Base-by-base conservation (phyloP, 768 basidiomycete genomes). In the Cystobasidium onofrii region DNA sequence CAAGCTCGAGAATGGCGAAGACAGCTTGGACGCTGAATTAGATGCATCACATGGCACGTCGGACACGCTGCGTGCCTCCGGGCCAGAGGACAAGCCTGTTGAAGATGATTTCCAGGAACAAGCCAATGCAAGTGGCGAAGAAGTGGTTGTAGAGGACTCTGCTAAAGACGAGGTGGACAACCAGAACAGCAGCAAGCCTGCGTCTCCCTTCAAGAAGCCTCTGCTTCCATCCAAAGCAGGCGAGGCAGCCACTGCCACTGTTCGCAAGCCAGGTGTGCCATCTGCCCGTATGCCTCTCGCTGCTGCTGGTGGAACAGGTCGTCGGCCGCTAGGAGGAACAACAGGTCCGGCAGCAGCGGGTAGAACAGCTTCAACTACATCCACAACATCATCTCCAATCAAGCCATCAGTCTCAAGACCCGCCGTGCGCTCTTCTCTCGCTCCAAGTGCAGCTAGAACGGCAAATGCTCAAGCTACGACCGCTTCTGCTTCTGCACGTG, bases 401-500 rank as follows among this genome's bases (percentile, higher is more conserved):
- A 60, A 60, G 25, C 25, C 57, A 13, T 27, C 33, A 27, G 9
- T 27, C 57, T 60, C 57, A 29, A 12, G 57, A 60, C 57, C 57
- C 2, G 12, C 57, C 17, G 33, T 60, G 20, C 57, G 57, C 33
- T 60, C 57, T 29, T 60, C 57, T 1, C 33, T 60, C 29, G 57
- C 57, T 60, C 57, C 57, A 34, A 29, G 17, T 13, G 25, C 57
- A 60, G 57, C 57, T 29, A 60, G 57, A 60, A 27, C 57, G 4
- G 57, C 57, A 29, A 27, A 60, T 29, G 57, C 57, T 15, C 57
- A 60, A 60, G 57, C 57, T 20, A 60, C 57, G 33, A 60, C 57
- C 33, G 33, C 57, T 60, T 60, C 57, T 27, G 57, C 57, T 60
- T 60, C 57, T 60, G 57, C 57, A 29, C 57, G 57, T 60, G 57